Evolutionary conservation across 164 flowering plant genomes (phyloP).

Genomic region (Hamamelis virginiana): DNA sequence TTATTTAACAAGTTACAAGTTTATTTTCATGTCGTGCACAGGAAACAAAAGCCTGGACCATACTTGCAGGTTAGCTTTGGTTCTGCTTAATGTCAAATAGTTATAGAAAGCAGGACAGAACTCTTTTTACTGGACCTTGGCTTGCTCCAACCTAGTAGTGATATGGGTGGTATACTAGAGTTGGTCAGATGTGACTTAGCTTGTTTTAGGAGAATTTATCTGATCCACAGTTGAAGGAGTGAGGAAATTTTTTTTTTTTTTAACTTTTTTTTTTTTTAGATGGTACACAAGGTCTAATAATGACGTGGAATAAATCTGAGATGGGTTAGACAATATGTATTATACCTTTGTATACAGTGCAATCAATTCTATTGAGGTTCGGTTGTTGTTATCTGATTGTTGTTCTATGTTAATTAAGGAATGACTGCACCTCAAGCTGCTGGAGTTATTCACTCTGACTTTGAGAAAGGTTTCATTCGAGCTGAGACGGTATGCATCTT

Average conservation of each 20-base stretch:
- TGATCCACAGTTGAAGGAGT: neutral
- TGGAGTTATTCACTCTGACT: conserved; percentile 97
- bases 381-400: neutral
- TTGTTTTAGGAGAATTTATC: neutral
- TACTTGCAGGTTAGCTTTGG: conserved; percentile 69
- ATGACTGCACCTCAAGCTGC: conserved; percentile 99
- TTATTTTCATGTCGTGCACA: conserved; percentile 24
- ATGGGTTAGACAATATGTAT: neutral
- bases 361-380: neutral
- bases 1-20: neutral
- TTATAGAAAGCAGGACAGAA: neutral
- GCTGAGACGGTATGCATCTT: conserved; percentile 86
- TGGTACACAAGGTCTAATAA: neutral
- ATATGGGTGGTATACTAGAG: neutral
- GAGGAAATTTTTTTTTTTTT: neutral
- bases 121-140: neutral
- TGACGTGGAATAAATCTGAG: neutral
- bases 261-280: neutral
- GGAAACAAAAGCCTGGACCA: conserved; percentile 99
- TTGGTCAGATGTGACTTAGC: neutral
- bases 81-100: neutral
- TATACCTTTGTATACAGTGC: neutral
- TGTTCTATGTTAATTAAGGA: conserved; percentile 40
- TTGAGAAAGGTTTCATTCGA: conserved; percentile 96
- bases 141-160: neutral